Conservation (phyloP, 306 rosid species). For the Luffa acutangula region DNA sequence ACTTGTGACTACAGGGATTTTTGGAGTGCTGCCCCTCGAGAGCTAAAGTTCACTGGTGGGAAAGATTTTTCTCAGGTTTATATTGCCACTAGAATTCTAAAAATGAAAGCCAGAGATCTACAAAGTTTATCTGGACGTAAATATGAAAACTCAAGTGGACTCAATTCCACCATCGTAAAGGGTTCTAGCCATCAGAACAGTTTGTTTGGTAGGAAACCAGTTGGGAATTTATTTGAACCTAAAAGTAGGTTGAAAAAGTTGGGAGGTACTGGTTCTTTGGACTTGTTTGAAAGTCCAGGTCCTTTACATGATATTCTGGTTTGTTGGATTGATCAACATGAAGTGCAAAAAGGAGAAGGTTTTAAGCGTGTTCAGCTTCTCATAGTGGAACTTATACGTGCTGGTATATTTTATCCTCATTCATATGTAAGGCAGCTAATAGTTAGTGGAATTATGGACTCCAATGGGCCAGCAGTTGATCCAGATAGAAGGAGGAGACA, state of each 20-base stretch:
- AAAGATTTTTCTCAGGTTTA: conserved; percentile 76
- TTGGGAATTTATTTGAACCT: conserved; percentile 23
- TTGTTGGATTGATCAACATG: conserved; percentile 99
- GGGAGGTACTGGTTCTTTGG: conserved; percentile 20
- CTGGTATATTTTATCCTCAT: conserved; percentile 73
- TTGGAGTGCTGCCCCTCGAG: conserved; percentile 41
- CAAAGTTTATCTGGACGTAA: conserved; percentile 28
- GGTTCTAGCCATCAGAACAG: conserved; percentile 29
- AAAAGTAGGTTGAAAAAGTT: conserved; percentile 26
- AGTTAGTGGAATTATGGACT: conserved; percentile 83
- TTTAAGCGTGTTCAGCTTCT: conserved; percentile 63
- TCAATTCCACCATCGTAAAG: conserved; percentile 22
- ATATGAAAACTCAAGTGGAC: conserved; percentile 22
- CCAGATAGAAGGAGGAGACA: conserved; percentile 60
- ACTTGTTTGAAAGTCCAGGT: conserved; percentile 74
- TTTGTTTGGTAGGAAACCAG: conserved; percentile 18
- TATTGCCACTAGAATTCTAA: conserved; percentile 62
- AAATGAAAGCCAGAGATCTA: conserved; percentile 51
- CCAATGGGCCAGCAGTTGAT: conserved; percentile 39
- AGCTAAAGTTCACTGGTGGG: conserved; percentile 66
- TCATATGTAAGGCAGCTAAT: conserved; percentile 91
- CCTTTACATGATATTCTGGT: conserved; percentile 88
- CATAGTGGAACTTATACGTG: conserved; percentile 62
- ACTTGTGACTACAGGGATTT: conserved; percentile 88
- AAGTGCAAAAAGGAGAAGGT: conserved; percentile 69